Base-by-base conservation (phyloP, 148 eudicot species). In the Tetragonia tetragonoides region DNA sequence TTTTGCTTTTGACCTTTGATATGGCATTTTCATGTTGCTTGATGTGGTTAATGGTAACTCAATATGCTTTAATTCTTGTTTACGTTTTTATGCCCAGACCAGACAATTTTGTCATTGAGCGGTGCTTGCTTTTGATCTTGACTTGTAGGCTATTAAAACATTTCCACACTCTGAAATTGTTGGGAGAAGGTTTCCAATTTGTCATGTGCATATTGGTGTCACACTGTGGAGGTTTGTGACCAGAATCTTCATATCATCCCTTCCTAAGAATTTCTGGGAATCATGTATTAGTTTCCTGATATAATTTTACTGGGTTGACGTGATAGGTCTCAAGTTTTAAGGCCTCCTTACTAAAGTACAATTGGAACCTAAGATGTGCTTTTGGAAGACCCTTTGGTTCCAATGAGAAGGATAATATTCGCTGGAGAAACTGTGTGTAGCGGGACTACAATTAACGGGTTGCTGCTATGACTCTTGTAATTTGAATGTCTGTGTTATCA, bases 381-480 rank as follows among this genome's bases (percentile, higher is more conserved):
- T 79, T 53, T 23, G 84, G 80, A 77, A 81, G 61, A 66, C 87
- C 91, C 40, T 53, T 47, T 70, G 78, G 53, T 66, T 88, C 87
- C 73, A 85, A 86, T 63, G 86, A 91, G 76, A 80, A 82, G 78
- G 98, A 94, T 79, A 86, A 87, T 64, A 70, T 81, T 75, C 96
- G 98, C 77, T 95, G 95, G 97, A 89, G 82, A 79, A 87, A 94
- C 79, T 90, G 97, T 86, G 66, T 92, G 86, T 83, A 82, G 56
- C 80, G 98, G 42, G 98, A 94, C 85, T 76, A 94, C 98, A 82
- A 90, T 94, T 84, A 94, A 94, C 80, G 97, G 98, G 98, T 94
- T 76, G 73, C 79, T 69, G 66, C 79, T 87, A 73, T 75, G 81
- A 85, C 80, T 83, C 87, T 81, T 78, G 54, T 74, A 78, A 77